Evolutionary conservation across 371 early-diverging fungal species (phyloP).

Genomic region (Rhizopus sp.): DNA sequence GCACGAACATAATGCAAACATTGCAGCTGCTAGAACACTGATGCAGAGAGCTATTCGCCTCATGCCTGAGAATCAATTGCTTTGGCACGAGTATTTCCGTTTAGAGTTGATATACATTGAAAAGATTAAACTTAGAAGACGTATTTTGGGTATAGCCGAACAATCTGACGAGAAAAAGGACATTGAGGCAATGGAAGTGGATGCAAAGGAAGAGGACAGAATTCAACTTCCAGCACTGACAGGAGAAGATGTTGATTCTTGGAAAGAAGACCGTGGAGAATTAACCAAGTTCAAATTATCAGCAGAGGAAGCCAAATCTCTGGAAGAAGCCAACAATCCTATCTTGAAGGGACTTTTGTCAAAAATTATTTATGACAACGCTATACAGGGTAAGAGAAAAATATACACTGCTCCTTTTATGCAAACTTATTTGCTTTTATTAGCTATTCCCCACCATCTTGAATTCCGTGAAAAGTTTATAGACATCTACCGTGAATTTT

Average conservation of each 20-base stretch:
- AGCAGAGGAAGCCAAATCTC: constrained; percentile 47
- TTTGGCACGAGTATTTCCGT: constrained; percentile 94
- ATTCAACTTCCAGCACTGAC: constrained; percentile 62
- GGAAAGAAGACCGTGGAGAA: constrained; percentile 41
- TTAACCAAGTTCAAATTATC: constrained; percentile 27
- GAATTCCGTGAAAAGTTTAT: constrained; percentile 76
- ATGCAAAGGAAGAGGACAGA: constrained; percentile 39
- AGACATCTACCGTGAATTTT: constrained; percentile 65
- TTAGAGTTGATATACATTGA: constrained; percentile 89
- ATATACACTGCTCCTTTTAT: not conserved
- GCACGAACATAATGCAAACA: constrained; percentile 80
- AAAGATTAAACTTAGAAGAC: constrained; percentile 81
- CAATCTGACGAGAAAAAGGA: constrained; percentile 31
- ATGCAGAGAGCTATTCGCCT: constrained; percentile 89
- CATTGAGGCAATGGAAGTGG: constrained; percentile 38
- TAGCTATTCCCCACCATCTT: constrained; percentile 72
- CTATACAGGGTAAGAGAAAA: constrained; percentile 61
- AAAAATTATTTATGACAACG: constrained; percentile 79
- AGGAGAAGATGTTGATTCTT: constrained; percentile 55
- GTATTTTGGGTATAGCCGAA: constrained; percentile 71
- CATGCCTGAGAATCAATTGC: constrained; percentile 64
- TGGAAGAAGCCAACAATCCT: constrained; percentile 63
- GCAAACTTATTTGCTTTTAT: not conserved
- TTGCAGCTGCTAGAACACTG: constrained; percentile 78
- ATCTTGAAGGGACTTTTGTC: constrained; percentile 84